phyloP scores from a whole-genome alignment of 768 basidiomycete species.

The Botryobasidium botryosum region DNA sequence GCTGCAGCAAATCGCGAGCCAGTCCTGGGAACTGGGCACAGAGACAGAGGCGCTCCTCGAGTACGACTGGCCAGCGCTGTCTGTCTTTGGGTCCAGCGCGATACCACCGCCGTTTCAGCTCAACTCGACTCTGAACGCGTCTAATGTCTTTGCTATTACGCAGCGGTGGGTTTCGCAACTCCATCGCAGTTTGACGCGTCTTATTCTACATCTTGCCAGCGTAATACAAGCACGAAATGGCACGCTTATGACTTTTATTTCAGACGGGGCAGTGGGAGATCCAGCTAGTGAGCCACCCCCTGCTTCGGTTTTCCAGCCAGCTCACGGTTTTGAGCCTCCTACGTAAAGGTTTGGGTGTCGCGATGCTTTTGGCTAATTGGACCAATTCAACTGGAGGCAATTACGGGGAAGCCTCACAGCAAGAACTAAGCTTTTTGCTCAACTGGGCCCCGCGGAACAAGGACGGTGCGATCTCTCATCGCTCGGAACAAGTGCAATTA shows the following conservation, averaged over 20 bases:
- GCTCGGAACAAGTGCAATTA: constrained; percentile 47
- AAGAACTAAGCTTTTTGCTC: constrained; percentile 48
- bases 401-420: constrained; percentile 14
- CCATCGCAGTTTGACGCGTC: too few relatives aligned
- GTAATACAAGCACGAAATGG: not conserved
- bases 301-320: not conserved
- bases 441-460: constrained; percentile 37
- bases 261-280: constrained; percentile 37
- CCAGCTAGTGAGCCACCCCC: constrained; percentile 33
- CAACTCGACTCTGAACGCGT: not conserved
- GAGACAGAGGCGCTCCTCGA: not conserved
- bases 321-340: not conserved
- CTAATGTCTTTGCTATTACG: not conserved
- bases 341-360: constrained; percentile 36
- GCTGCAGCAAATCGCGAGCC: too few relatives aligned
- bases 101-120: not conserved
- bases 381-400: constrained; percentile 22
- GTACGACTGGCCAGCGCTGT: not conserved
- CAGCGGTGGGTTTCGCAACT: not conserved
- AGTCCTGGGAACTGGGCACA: constrained; percentile 1
- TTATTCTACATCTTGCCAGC: too few relatives aligned
- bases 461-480: constrained; percentile 74
- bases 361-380: constrained; percentile 47
- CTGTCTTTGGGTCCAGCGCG: not conserved
- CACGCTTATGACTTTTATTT: not conserved